These are phyloP conservation scores for Rhododendron kiyosumense DNA, from an alignment of 148 eudicot genomes.

Conservation along the genomic window DNA sequence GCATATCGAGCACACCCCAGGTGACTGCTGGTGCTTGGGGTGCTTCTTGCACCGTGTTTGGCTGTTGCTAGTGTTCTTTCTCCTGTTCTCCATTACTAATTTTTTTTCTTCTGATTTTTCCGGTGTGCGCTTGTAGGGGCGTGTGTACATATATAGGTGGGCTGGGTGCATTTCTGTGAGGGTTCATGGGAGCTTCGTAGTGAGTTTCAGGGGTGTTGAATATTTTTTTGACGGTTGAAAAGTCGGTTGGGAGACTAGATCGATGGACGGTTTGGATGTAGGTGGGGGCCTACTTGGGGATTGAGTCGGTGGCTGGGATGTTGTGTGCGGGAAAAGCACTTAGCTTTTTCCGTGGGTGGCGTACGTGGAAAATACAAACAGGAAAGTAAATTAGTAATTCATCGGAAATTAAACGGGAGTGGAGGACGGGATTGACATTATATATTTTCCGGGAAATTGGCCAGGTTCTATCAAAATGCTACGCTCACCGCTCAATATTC, in stretches of 20 bases:
- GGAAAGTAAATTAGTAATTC: neutral
- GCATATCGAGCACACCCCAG: slow-evolving; percentile 85
- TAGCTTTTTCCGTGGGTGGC: neutral
- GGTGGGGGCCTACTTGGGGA: neutral
- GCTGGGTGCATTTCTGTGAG: slow-evolving; percentile 28
- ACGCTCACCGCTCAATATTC: too few relatives aligned
- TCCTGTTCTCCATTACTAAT: slow-evolving; percentile 18
- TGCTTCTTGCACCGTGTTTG: slow-evolving; percentile 62
- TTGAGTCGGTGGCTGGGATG: slow-evolving; percentile 13
- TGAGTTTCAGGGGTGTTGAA: slow-evolving; percentile 20
- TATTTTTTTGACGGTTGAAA: slow-evolving; percentile 30
- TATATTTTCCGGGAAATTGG: neutral
- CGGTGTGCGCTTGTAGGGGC: neutral
- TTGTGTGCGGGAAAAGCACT: neutral
- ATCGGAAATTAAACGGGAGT: neutral
- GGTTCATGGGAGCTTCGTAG: slow-evolving; percentile 53
- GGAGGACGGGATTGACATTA: neutral
- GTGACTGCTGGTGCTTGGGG: slow-evolving; percentile 76
- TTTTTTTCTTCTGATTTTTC: neutral
- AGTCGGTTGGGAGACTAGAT: slow-evolving; percentile 12
- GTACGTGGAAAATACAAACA: neutral
- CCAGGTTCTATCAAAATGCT: neutral
- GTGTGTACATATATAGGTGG: neutral
- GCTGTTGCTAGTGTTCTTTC: slow-evolving; percentile 11
- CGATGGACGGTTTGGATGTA: neutral